Evolutionary conservation across 2,329 filamentous ascomycete species (phyloP).

Genomic region (Fusarium temperatum): DNA sequence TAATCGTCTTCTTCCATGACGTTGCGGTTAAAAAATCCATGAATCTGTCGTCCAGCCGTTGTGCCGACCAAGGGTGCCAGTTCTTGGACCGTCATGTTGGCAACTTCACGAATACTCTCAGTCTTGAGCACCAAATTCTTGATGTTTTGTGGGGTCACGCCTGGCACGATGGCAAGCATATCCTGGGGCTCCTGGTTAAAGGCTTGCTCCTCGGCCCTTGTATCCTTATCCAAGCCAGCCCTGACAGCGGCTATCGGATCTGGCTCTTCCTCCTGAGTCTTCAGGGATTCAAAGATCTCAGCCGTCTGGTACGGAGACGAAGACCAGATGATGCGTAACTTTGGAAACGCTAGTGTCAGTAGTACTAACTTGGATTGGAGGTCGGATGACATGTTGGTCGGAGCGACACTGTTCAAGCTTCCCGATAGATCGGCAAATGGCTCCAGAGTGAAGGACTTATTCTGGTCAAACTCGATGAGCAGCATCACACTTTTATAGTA

Average conservation of each 20-base stretch:
- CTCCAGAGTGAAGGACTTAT: constrained; percentile 95
- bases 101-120: constrained; percentile 81
- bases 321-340: constrained; percentile 92
- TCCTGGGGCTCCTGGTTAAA: constrained; percentile 91
- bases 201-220: constrained; percentile 70
- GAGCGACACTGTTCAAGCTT: constrained; percentile 70
- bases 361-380: constrained; percentile 92
- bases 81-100: constrained; percentile 82
- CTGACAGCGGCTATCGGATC: constrained; percentile 89
- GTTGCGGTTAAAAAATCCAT: constrained; percentile 80
- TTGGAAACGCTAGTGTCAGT: constrained; percentile 90
- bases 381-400: constrained; percentile 70
- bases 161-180: constrained; percentile 86
- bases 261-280: constrained; percentile 88
- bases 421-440: constrained; percentile 74
- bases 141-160: constrained; percentile 82
- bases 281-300: constrained; percentile 94
- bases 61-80: constrained; percentile 79
- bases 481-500: constrained; percentile 92
- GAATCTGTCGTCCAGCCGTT: constrained; percentile 79
- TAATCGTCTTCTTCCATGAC: constrained; percentile 60
- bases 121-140: constrained; percentile 76
- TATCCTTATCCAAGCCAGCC: constrained; percentile 71
- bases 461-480: constrained; percentile 96
- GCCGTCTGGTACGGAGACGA: constrained; percentile 94